Evolutionary conservation across 441 rosid species (phyloP), one percentile per base, ranked within the genome.

Genomic region (Erodium chrysanthum): DNA sequence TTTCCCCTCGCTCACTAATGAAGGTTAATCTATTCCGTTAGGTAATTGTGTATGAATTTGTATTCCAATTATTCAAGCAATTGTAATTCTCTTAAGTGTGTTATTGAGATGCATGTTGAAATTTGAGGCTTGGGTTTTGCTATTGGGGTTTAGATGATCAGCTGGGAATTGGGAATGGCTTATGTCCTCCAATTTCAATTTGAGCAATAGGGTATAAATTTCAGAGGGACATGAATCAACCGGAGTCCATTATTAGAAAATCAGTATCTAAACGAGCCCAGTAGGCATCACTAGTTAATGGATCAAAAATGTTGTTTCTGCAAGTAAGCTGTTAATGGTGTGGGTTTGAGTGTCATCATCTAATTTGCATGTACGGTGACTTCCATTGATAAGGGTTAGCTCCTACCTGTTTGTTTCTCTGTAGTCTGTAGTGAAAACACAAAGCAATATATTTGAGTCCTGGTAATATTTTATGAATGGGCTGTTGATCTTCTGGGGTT

Each of bases 31-130:
- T 52, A 18, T 18, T 52, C 11, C 8, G 23, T 54, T 54, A 17
- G 60, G 25, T 54, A 54, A 54, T 54, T 54, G 60, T 52, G 59
- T 23, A 7, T 52, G 59, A 52, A 52, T 52, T 52, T 52, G 22
- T 52, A 52, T 52, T 37, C 8, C 42, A 7, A 8, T 20, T 52
- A 11, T 17, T 54, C 23, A 23, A 17, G 22, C 40, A 7, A 33
- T 5, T 33, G 40, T 15, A 5, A 15, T 50, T 15, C 5, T 50
- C 22, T 50, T 7, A 2, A 17, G 1, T 17, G 8, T 17, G 17
- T 54, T 54, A 25, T 0, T 54, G 11, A 54, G 59, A 18, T 18
- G 59, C 59, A 52, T 14, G 18, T 18, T 52, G 59, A 11, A 17
- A 52, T 7, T 52, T 52, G 59, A 52, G 8, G 23, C 22, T 17